These are phyloP conservation scores for Capsaspora owczarzaki DNA, from an alignment of 78 protist species.

Conservation along the genomic window DNA sequence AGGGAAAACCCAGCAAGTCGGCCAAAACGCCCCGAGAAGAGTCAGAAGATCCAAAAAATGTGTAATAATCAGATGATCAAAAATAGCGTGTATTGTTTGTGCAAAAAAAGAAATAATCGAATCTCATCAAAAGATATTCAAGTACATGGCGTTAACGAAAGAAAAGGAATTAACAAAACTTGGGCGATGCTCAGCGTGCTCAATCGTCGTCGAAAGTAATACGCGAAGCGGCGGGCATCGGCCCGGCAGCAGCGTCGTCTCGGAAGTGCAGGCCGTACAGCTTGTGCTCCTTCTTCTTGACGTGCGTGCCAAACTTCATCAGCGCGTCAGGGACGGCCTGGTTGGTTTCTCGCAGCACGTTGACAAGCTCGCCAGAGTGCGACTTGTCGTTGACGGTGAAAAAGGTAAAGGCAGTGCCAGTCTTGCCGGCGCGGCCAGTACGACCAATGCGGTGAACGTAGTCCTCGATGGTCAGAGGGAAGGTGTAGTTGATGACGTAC, in stretches of 20 bases:
- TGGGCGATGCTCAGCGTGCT: too few species aligned
- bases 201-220: too few species aligned
- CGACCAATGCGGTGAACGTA: conserved; percentile 97
- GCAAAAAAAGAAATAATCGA: too few species aligned
- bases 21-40: too few species aligned
- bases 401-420: conserved; percentile 69
- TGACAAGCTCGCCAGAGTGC: conserved; percentile 38
- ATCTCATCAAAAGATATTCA: too few species aligned
- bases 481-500: conserved; percentile 80
- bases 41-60: too few species aligned
- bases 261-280: conserved; percentile 30
- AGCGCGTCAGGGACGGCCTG: conserved; percentile 57
- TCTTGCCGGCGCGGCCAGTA: conserved; percentile 89
- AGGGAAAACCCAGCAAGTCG: too few species aligned
- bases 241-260: not conserved
- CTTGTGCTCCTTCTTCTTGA: conserved; percentile 24
- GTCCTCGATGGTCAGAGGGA: conserved; percentile 83
- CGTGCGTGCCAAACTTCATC: conserved; percentile 25
- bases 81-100: too few species aligned
- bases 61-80: too few species aligned
- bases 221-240: too few species aligned
- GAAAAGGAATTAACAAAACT: too few species aligned
- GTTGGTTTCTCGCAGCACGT: conserved; percentile 52
- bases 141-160: too few species aligned
- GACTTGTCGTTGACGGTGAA: conserved; percentile 40